These are phyloP conservation scores for Malus fusca DNA, from an alignment of 306 rosid species.

Conservation along the genomic window DNA sequence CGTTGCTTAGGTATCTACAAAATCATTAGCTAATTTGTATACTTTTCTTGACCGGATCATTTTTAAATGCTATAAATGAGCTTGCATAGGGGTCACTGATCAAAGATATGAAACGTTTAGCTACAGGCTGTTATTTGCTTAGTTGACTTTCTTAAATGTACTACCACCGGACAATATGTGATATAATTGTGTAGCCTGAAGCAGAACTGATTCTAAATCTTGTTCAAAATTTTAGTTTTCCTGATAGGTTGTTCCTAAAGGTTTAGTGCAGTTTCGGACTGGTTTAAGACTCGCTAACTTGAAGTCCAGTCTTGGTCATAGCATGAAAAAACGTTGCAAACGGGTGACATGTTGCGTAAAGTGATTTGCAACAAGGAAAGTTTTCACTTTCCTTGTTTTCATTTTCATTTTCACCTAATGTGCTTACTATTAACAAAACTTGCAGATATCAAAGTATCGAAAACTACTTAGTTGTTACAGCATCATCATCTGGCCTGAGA, in stretches of 20 bases:
- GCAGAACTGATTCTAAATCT: not conserved
- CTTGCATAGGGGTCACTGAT: not conserved
- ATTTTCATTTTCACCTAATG: too few relatives aligned
- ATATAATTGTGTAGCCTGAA: not conserved
- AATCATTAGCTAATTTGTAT: constrained; percentile 14
- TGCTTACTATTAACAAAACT: too few relatives aligned
- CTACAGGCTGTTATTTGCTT: not conserved
- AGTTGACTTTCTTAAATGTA: not conserved
- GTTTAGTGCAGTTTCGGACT: not conserved
- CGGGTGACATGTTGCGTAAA: not conserved
- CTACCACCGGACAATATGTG: not conserved
- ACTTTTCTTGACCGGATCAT: not conserved
- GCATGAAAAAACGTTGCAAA: not conserved
- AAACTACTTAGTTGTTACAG: too few relatives aligned
- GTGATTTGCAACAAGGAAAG: not conserved
- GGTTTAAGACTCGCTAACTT: not conserved
- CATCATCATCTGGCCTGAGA: too few relatives aligned
- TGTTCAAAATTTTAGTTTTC: not conserved
- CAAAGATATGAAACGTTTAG: not conserved
- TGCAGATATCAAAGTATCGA: too few relatives aligned
- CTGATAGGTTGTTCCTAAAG: not conserved
- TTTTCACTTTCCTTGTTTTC: too few relatives aligned
- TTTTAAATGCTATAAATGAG: not conserved
- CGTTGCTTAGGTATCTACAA: constrained; percentile 73
- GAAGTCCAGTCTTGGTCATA: not conserved